These are phyloP conservation scores for Colletotrichum sidae DNA, from an alignment of 2,329 filamentous ascomycete species.

Conservation along the genomic window DNA sequence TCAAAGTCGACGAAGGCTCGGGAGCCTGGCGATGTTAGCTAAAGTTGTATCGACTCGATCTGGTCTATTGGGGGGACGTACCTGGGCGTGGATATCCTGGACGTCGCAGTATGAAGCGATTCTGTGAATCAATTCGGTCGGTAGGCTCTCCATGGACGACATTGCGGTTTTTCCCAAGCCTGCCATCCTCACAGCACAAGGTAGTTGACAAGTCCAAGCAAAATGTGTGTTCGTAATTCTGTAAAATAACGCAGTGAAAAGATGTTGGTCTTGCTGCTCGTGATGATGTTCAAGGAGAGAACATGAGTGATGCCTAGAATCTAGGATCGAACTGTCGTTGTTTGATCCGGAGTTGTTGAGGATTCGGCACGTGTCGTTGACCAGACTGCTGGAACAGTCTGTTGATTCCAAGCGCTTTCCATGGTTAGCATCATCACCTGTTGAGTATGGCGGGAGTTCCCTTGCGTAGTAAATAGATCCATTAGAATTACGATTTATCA, in stretches of 20 bases:
- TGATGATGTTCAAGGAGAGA: no score
- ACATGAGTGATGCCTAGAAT: no score
- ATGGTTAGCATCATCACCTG: no score
- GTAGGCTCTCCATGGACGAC: background rate
- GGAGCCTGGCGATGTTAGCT: constrained; percentile 3
- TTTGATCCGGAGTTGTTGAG: no score
- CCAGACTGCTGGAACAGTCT: no score
- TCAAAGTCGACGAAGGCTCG: background rate
- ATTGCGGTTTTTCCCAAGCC: background rate
- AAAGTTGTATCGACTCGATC: background rate
- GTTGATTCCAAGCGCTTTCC: no score
- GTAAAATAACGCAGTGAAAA: background rate
- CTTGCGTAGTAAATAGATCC: constrained; percentile 11
- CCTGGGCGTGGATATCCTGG: constrained; percentile 1
- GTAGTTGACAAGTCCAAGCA: no score
- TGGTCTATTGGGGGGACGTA: background rate
- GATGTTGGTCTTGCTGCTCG: no score
- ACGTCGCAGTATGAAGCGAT: background rate
- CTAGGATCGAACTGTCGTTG: no score
- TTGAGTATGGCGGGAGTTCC: background rate
- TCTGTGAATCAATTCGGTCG: constrained; percentile 3
- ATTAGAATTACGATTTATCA: constrained; percentile 12
- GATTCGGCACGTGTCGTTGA: no score
- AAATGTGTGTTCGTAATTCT: background rate
- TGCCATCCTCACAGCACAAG: background rate